These are phyloP conservation scores for Xylaria sp. DNA, from an alignment of 2,329 filamentous ascomycete species.

Conservation along the genomic window DNA sequence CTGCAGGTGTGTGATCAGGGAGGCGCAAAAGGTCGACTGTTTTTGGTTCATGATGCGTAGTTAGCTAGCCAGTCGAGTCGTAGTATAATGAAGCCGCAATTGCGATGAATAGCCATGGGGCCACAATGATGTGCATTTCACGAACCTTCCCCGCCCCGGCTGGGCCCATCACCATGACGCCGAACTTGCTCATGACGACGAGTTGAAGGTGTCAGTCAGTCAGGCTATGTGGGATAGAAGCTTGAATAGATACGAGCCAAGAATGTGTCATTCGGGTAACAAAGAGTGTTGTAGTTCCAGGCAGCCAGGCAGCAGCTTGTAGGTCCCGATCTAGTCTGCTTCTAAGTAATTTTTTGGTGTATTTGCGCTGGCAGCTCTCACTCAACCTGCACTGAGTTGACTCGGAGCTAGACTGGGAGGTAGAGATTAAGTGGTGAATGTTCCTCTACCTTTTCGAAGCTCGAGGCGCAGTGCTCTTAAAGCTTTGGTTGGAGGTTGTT, in stretches of 20 bases:
- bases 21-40: constrained; percentile 91
- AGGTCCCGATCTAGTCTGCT: not conserved
- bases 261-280: not conserved
- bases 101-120: not conserved
- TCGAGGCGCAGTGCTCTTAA: constrained; percentile 3
- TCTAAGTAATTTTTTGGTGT: not conserved
- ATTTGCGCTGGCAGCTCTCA: not conserved
- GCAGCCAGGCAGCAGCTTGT: not conserved
- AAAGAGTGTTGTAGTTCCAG: not conserved
- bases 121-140: constrained; percentile 35
- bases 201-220: not conserved
- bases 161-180: constrained; percentile 94
- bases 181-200: constrained; percentile 86
- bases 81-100: not conserved
- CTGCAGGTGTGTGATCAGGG: constrained; percentile 91
- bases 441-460: not conserved
- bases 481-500: constrained; percentile 1
- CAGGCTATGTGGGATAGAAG: not conserved
- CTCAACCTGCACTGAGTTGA: not conserved
- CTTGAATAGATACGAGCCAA: not conserved
- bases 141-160: constrained; percentile 90
- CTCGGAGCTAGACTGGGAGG: not conserved
- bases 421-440: not conserved
- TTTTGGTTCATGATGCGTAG: constrained; percentile 49
- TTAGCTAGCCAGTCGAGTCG: constrained; percentile 4